Evolutionary conservation across 345 rosid species (phyloP).

Genomic region (Hibiscus syriacus): DNA sequence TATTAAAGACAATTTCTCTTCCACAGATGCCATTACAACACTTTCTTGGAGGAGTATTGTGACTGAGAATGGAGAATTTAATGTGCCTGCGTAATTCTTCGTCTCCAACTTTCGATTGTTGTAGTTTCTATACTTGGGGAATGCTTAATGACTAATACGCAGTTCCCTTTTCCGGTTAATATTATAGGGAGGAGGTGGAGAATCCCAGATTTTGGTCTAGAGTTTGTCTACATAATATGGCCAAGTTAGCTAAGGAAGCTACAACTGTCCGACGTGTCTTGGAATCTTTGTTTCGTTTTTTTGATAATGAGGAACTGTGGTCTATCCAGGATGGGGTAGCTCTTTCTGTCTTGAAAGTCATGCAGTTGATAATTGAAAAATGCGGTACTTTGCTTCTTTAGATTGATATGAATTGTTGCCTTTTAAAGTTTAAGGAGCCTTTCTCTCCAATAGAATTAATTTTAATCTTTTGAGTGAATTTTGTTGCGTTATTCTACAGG

Average conservation of each 20-base stretch:
- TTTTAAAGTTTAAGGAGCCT: slow-evolving; percentile 1
- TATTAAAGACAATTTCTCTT: slow-evolving; percentile 21
- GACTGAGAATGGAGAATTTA: slow-evolving; percentile 56
- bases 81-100: slow-evolving; percentile 41
- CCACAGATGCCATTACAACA: slow-evolving; percentile 30
- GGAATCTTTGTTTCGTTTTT: slow-evolving; percentile 59
- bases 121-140: background rate
- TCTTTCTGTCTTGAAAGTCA: slow-evolving; percentile 45
- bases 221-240: slow-evolving; percentile 56
- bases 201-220: slow-evolving; percentile 59
- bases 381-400: slow-evolving; percentile 34
- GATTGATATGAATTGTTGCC: background rate
- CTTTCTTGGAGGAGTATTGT: slow-evolving; percentile 55
- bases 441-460: background rate
- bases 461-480: background rate
- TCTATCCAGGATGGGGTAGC: slow-evolving; percentile 53
- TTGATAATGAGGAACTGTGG: slow-evolving; percentile 58
- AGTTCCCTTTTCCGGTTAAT: background rate
- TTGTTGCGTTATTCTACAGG: slow-evolving; percentile 26
- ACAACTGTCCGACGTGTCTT: slow-evolving; percentile 61
- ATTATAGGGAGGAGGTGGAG: slow-evolving; percentile 46
- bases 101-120: background rate
- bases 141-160: background rate
- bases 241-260: slow-evolving; percentile 64
- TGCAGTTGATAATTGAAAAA: slow-evolving; percentile 55